phyloP scores from a whole-genome alignment of 345 rosid species.

The Syzygium aqueum region DNA sequence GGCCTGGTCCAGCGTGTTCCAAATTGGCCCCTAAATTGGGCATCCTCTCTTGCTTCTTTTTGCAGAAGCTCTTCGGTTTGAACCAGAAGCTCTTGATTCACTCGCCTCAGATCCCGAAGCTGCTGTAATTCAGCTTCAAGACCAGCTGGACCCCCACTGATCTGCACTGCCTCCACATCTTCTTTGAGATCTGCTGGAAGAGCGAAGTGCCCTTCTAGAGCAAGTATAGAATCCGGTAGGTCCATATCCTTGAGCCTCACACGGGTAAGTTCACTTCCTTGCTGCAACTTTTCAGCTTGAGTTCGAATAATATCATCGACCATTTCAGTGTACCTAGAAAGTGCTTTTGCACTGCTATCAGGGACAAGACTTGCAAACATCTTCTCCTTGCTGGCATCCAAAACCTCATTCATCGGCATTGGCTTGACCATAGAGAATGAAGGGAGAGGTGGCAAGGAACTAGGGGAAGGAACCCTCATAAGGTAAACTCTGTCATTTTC shows the following conservation, averaged over 20 bases:
- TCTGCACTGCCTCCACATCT: constrained; percentile 95
- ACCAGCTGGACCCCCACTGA: constrained; percentile 90
- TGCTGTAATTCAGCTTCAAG: constrained; percentile 91
- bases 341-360: constrained; percentile 93
- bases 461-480: constrained; percentile 88
- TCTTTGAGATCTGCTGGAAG: constrained; percentile 77
- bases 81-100: constrained; percentile 81
- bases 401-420: constrained; percentile 68
- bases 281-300: constrained; percentile 94
- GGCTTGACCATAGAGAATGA: constrained; percentile 94
- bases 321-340: constrained; percentile 98
- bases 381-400: constrained; percentile 98
- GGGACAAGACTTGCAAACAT: constrained; percentile 92
- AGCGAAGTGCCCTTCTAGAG: constrained; percentile 67
- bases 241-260: constrained; percentile 98
- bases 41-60: constrained; percentile 91
- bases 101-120: constrained; percentile 84
- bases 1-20: constrained; percentile 99
- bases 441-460: constrained; percentile 72
- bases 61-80: constrained; percentile 96
- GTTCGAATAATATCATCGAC: constrained; percentile 87
- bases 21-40: constrained; percentile 92
- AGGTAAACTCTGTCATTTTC: constrained; percentile 98
- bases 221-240: constrained; percentile 92
- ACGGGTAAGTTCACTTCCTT: constrained; percentile 88